A percentile compares a stretch with the other conserved stretches of the same genome.
phyloP scores from a whole-genome alignment of 768 basidiomycete genomes.

The Daedalea quercina region DNA sequence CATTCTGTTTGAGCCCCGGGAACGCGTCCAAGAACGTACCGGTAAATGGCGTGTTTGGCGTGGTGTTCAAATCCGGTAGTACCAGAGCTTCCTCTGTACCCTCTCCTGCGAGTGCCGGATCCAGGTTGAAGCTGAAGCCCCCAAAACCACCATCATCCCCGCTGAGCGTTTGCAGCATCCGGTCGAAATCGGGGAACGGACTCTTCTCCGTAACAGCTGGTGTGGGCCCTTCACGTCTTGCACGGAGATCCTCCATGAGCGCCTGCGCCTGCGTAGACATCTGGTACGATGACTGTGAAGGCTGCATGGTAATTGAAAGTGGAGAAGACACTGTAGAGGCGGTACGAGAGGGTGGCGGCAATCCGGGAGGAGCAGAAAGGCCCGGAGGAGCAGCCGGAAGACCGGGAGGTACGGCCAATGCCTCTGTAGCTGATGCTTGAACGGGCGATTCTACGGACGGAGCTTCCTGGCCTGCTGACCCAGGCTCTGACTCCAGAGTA shows the following conservation, averaged over 20 bases:
- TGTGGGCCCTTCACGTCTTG: constrained; percentile 55
- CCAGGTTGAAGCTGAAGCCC: constrained; percentile 83
- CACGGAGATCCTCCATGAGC: constrained; percentile 77
- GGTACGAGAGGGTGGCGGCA: constrained; percentile 34
- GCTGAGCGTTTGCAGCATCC: constrained; percentile 68
- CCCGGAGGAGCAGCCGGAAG: constrained; percentile 49
- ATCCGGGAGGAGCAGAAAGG: constrained; percentile 48
- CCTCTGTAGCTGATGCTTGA: constrained; percentile 30
- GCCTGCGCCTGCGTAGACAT: constrained; percentile 84
- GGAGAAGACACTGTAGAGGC: constrained; percentile 41
- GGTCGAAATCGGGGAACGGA: constrained; percentile 87
- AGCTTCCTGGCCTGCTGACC: constrained; percentile 37
- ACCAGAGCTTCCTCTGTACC: constrained; percentile 31
- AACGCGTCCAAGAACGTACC: constrained; percentile 68
- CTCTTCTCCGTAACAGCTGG: constrained; percentile 34
- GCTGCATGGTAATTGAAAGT: constrained; percentile 41
- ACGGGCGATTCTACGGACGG: constrained; percentile 29
- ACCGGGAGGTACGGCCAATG: constrained; percentile 40
- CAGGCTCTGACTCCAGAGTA: constrained; percentile 44
- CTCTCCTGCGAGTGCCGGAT: constrained; percentile 61
- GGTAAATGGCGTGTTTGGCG: constrained; percentile 49
- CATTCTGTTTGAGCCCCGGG: constrained; percentile 46
- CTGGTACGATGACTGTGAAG: constrained; percentile 64
- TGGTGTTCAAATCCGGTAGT: constrained; percentile 40
- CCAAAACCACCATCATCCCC: constrained; percentile 53